Conservation (phyloP, 2,329 filamentous ascomycete genomes). For the Scleromitrula shiraiana region DNA sequence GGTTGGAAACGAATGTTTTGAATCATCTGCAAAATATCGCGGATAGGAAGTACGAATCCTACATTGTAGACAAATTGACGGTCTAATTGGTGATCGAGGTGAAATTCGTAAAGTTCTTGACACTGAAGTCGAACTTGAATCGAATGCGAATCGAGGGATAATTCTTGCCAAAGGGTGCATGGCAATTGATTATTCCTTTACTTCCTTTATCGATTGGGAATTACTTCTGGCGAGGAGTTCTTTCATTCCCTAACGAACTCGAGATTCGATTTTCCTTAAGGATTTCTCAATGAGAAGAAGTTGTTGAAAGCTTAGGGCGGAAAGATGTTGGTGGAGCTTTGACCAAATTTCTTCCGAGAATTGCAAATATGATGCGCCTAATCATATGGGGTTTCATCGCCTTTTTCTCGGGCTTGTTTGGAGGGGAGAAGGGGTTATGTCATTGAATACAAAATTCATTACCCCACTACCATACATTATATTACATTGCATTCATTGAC, state of each 20-base stretch:
- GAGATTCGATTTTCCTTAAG: not conserved
- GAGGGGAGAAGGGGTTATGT: not conserved
- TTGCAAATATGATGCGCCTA: too few species aligned
- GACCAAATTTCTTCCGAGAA: conserved; percentile 1
- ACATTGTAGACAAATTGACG: conserved; percentile 36
- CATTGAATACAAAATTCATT: not conserved
- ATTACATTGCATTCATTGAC: too few species aligned
- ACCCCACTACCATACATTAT: not conserved
- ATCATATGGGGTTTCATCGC: too few species aligned
- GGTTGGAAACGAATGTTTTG: conserved; percentile 17
- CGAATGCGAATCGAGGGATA: conserved; percentile 25
- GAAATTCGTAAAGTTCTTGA: conserved; percentile 16
- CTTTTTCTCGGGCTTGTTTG: not conserved
- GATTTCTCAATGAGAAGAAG: conserved; percentile 10
- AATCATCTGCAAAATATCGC: conserved; percentile 26
- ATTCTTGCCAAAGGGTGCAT: conserved; percentile 28
- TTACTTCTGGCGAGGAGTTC: too few species aligned
- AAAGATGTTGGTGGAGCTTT: conserved; percentile 4
- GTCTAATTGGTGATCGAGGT: conserved; percentile 17
- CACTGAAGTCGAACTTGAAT: conserved; percentile 20
- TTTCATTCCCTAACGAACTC: too few species aligned
- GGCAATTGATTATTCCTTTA: conserved; percentile 12
- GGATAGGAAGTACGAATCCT: conserved; percentile 31
- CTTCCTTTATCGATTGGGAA: not conserved
- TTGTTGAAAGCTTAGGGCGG: conserved; percentile 14